Evolutionary conservation across 2,329 filamentous ascomycete species (phyloP).

Genomic region (Lecanicillium sp.): DNA sequence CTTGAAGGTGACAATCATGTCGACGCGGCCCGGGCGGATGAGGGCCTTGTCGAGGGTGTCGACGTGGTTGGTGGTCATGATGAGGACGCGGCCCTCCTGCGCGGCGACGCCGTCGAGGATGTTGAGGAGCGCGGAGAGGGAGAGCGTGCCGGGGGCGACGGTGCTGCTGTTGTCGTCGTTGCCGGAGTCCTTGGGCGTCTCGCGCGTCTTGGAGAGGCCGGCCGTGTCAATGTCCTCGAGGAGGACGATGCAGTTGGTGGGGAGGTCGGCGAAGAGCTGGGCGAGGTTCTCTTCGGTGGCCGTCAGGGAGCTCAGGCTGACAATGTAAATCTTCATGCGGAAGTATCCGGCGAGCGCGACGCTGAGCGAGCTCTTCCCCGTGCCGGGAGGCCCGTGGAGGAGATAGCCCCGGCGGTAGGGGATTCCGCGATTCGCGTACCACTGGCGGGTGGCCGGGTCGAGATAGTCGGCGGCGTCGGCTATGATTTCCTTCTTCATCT

Average conservation of each 20-base stretch:
- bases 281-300: constrained; percentile 61
- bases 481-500: constrained; percentile 53
- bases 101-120: constrained; percentile 69
- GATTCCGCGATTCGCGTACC: constrained; percentile 80
- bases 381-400: constrained; percentile 73
- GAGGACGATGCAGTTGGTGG: constrained; percentile 64
- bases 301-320: constrained; percentile 57
- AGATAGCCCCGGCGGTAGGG: constrained; percentile 82
- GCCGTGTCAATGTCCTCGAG: constrained; percentile 73
- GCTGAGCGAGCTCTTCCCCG: constrained; percentile 69
- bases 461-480: constrained; percentile 59
- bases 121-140: constrained; percentile 72
- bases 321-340: constrained; percentile 65
- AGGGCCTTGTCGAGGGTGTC: constrained; percentile 57
- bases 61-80: constrained; percentile 61
- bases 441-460: constrained; percentile 57
- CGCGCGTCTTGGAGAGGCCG: constrained; percentile 57
- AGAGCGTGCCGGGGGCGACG: constrained; percentile 39
- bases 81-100: constrained; percentile 56
- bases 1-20: constrained; percentile 53
- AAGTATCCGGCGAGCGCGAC: constrained; percentile 66
- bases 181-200: constrained; percentile 24
- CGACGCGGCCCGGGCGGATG: constrained; percentile 56
- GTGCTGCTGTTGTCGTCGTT: constrained; percentile 15
- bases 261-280: constrained; percentile 59